Evolutionary conservation across 2,329 filamentous ascomycete species (phyloP).

Genomic region (Xylaria multiplex): DNA sequence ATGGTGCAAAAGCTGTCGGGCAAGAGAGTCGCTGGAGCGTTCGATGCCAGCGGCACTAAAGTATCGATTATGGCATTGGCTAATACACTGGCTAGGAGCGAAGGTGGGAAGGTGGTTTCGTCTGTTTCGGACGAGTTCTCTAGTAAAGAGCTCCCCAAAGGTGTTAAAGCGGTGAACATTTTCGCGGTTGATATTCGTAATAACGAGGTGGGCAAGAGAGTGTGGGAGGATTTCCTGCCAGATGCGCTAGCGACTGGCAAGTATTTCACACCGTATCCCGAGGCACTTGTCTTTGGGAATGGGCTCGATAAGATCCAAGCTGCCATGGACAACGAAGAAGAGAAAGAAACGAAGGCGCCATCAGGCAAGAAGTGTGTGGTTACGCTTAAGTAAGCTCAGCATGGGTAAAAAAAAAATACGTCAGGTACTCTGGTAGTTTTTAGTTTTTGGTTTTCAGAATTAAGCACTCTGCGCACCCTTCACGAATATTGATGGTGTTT

Average conservation of each 20-base stretch:
- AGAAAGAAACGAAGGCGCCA: conserved; percentile 5
- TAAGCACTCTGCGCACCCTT: background rate
- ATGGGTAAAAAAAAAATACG: background rate
- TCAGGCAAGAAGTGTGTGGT: conserved; percentile 30
- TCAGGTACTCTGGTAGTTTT: background rate
- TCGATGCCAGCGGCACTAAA: conserved; percentile 26
- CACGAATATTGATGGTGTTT: background rate
- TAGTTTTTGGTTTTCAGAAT: background rate
- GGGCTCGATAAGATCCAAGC: conserved; percentile 28
- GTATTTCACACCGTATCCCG: conserved; percentile 29
- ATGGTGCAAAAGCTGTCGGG: conserved; percentile 37
- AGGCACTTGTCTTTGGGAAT: conserved; percentile 28
- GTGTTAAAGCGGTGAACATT: conserved; percentile 13
- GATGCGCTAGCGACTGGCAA: conserved; percentile 28
- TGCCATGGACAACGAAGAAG: conserved; percentile 25
- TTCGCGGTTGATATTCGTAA: conserved; percentile 32
- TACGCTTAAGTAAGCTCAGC: conserved; percentile 6
- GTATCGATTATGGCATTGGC: conserved; percentile 14
- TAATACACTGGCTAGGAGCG: conserved; percentile 15
- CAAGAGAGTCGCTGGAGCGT: conserved; percentile 33
- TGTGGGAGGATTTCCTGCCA: conserved; percentile 34
- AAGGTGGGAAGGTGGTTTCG: conserved; percentile 27
- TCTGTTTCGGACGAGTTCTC: conserved; percentile 17
- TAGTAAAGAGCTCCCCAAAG: conserved; percentile 1
- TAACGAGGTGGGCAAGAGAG: conserved; percentile 26